Evolutionary conservation across 176 grass and related monocot genomes (phyloP).

Genomic region (Carex kokanica): DNA sequence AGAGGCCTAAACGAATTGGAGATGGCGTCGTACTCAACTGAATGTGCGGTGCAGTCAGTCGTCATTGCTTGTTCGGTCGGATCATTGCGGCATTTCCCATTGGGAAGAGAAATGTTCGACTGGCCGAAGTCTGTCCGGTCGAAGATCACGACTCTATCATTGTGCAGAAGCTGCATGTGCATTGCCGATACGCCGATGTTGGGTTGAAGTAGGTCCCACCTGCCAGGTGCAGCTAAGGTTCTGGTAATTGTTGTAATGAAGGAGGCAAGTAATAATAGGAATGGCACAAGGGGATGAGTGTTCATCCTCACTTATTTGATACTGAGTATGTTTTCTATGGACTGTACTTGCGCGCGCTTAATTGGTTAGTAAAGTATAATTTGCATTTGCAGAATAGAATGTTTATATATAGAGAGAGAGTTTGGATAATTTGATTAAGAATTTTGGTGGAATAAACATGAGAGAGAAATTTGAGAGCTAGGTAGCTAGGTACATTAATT

Average conservation of each 20-base stretch:
- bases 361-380: background rate
- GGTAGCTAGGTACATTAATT: constrained; percentile 4
- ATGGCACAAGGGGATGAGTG: background rate
- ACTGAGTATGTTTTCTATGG: background rate
- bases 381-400: background rate
- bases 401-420: background rate
- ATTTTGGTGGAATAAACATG: background rate
- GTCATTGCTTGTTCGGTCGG: constrained; percentile 40
- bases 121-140: constrained; percentile 69
- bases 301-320: background rate
- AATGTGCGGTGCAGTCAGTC: constrained; percentile 68
- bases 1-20: constrained; percentile 50
- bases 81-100: constrained; percentile 52
- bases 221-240: constrained; percentile 24
- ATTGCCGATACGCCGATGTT: constrained; percentile 82
- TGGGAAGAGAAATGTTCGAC: constrained; percentile 68
- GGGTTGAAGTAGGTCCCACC: constrained; percentile 63
- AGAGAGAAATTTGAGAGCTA: background rate
- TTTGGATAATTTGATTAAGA: background rate
- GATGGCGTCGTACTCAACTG: constrained; percentile 52
- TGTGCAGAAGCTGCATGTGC: constrained; percentile 93
- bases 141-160: constrained; percentile 69
- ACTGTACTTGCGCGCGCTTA: background rate
- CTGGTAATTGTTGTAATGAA: background rate
- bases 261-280: background rate